These are phyloP conservation scores for Blastobotrys americana DNA, from an alignment of 805 yeast genomes.

Conservation along the genomic window DNA sequence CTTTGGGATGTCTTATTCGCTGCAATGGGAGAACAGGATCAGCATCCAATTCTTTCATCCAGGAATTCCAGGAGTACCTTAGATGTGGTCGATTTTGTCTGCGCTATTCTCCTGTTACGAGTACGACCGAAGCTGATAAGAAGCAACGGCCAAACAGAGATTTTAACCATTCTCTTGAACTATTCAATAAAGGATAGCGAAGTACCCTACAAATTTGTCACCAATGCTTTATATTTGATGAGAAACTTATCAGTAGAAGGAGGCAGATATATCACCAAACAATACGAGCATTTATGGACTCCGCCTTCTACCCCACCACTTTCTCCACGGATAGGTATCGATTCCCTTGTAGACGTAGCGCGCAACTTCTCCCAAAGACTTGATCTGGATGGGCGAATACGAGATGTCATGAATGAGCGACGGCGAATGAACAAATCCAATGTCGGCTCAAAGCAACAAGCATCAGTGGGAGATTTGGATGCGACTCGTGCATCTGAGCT, in stretches of 20 bases:
- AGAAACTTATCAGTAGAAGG: constrained; percentile 17
- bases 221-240: constrained; percentile 21
- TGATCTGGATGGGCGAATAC: constrained; percentile 15
- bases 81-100: constrained; percentile 29
- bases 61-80: constrained; percentile 13
- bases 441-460: constrained; percentile 5
- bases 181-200: constrained; percentile 17
- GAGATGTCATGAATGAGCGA: constrained; percentile 13
- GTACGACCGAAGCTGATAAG: constrained; percentile 18
- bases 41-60: not conserved
- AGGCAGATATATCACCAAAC: constrained; percentile 18
- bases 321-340: constrained; percentile 11
- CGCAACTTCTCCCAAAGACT: constrained; percentile 13
- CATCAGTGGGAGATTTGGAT: constrained; percentile 1
- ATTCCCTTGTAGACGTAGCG: constrained; percentile 15
- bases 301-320: constrained; percentile 6
- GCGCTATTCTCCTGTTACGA: constrained; percentile 30
- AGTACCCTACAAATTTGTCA: constrained; percentile 14
- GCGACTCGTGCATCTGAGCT: constrained; percentile 2
- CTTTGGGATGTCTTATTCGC: constrained; percentile 34
- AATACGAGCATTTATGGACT: constrained; percentile 13
- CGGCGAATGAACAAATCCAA: constrained; percentile 5
- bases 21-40: constrained; percentile 18
- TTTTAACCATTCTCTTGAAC: constrained; percentile 19
- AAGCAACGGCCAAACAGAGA: constrained; percentile 16